A percentile compares a stretch with the other conserved stretches of the same genome.
phyloP scores from a whole-genome alignment of 345 rosid species.

The Murraya paniculata region DNA sequence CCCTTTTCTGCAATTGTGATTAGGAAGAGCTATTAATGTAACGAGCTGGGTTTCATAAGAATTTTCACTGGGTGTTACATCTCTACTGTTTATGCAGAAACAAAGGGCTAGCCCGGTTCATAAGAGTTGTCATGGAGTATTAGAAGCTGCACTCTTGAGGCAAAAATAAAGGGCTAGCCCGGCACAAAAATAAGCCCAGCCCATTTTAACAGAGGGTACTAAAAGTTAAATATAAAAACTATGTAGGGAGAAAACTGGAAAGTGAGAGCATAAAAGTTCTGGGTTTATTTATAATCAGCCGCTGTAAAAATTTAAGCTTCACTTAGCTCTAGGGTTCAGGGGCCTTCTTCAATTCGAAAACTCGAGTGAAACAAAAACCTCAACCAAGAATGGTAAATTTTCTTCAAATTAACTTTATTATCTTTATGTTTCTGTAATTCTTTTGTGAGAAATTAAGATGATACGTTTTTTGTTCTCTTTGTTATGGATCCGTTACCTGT shows the following conservation, averaged over 20 bases:
- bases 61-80: no score
- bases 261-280: neutral
- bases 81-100: no score
- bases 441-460: neutral
- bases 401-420: neutral
- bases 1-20: no score
- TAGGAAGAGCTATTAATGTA: no score
- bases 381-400: neutral
- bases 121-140: no score
- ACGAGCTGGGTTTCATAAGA: no score
- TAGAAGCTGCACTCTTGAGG: no score
- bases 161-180: neutral
- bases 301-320: neutral
- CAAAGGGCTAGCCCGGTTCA: no score
- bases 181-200: neutral
- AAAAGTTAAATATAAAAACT: neutral
- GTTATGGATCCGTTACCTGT: neutral
- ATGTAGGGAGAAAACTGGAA: neutral
- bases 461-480: neutral
- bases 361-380: neutral
- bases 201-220: neutral
- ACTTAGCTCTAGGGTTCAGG: neutral
- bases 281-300: constrained; percentile 3
- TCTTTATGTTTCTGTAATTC: neutral
- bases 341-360: neutral